Conservation (phyloP, 148 eudicot species). For the Rhododendron kiyosumense region DNA sequence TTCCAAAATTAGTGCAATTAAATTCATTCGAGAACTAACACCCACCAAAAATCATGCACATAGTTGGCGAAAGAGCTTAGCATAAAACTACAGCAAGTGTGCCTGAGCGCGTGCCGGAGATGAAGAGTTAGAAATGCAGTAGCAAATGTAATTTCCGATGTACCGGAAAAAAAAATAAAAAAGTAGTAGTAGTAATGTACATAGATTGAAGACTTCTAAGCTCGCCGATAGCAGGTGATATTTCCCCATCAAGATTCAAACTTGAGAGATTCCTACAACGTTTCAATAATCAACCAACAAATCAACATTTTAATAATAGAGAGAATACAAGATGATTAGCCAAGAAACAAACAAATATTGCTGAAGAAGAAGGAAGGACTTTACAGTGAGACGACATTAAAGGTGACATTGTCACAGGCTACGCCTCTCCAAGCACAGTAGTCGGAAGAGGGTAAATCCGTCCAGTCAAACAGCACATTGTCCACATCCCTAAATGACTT, state of each 20-base stretch:
- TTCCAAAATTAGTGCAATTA: slow-evolving; percentile 3
- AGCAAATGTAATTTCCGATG: background rate
- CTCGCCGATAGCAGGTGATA: slow-evolving; percentile 85
- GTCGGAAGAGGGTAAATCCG: slow-evolving; percentile 79
- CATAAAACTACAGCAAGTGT: background rate
- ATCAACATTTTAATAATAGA: slow-evolving; percentile 6
- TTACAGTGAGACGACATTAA: slow-evolving; percentile 71
- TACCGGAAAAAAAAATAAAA: too few relatives aligned
- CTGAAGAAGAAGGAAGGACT: slow-evolving; percentile 13
- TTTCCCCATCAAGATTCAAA: slow-evolving; percentile 92
- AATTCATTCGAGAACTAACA: background rate
- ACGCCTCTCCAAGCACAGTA: slow-evolving; percentile 94
- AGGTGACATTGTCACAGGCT: slow-evolving; percentile 83
- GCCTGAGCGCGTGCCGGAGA: background rate
- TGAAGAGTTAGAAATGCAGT: background rate
- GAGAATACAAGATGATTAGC: background rate
- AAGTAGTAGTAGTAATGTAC: slow-evolving; percentile 23
- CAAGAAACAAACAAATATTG: background rate
- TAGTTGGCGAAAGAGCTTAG: background rate
- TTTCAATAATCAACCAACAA: slow-evolving; percentile 14
- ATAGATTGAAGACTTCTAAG: slow-evolving; percentile 63
- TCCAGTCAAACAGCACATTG: slow-evolving; percentile 96
- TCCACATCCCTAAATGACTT: slow-evolving; percentile 93
- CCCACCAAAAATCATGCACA: background rate
- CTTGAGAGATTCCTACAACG: slow-evolving; percentile 75